phyloP scores from a whole-genome alignment of 495 filamentous ascomycete species.

The Neurospora discreta region DNA sequence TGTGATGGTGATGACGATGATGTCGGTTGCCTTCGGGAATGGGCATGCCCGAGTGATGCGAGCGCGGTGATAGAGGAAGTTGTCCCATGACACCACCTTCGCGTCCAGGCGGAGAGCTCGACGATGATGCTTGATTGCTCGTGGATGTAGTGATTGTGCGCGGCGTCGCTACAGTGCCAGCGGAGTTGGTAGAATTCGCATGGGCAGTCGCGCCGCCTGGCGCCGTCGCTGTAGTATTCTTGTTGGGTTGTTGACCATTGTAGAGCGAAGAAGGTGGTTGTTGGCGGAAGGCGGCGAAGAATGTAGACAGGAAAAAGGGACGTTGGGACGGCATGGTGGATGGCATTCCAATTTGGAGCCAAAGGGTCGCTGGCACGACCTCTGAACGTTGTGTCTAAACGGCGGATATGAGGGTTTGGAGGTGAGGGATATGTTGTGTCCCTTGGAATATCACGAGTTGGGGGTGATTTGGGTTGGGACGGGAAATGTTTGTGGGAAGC shows the following conservation, averaged over 20 bases:
- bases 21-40: conserved; percentile 25
- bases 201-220: conserved; percentile 13
- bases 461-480: background rate
- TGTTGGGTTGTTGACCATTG: conserved; percentile 29
- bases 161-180: conserved; percentile 14
- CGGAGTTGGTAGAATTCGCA: conserved; percentile 1
- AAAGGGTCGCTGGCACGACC: background rate
- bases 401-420: background rate
- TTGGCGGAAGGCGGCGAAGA: conserved; percentile 72
- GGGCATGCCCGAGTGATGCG: conserved; percentile 24
- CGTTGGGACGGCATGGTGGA: conserved; percentile 59
- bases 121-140: conserved; percentile 19
- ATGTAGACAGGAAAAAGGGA: conserved; percentile 71
- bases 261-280: conserved; percentile 24
- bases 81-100: conserved; percentile 29
- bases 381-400: background rate
- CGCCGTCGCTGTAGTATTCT: conserved; percentile 25
- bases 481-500: background rate
- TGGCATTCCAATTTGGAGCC: background rate
- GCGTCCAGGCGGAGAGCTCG: conserved; percentile 22
- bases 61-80: conserved; percentile 31
- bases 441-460: background rate
- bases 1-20: background rate
- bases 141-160: conserved; percentile 17
- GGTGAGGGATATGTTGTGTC: background rate